Evolutionary conservation across 495 filamentous ascomycete genomes (phyloP), one percentile per base, ranked within the genome.

Genomic region (Lophium mytilinum): DNA sequence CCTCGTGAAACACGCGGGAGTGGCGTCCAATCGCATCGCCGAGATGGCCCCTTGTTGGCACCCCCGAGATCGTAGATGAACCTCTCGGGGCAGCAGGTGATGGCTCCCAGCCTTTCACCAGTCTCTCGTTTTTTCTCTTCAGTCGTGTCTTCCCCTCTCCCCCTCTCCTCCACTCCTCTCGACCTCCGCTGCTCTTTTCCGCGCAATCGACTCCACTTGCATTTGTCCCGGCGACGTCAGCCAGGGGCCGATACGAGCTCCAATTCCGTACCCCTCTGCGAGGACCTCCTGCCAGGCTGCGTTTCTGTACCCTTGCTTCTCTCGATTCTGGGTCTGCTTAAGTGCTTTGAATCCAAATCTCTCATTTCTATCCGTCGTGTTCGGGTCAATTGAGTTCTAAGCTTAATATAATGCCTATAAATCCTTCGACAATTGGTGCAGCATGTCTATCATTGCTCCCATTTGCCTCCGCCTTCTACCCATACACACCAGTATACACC

Each of bases 361-460:
- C 15, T 33, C 17, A 1, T 48, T 24, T 48, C 7, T 24, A 12
- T 52, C 37, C 7, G 17, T 12, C 10, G 34, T 1, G 2, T 18
- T 33, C 10, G 11, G 19, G 12, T 14, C 50, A 52, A 37, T 52
- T 52, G 34, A 30, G 24, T 30, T 30, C 24, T 10, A 17, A 15
- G 34, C 39, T 6, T 51, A 40, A 46, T 60, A 60, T 57, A 60
- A 64, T 64, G 57, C 52, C 37, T 24, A 54, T 53, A 43, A 15
- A 21, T 14, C 40, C 7, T n/a, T 33, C 43, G 9, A 37, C 10
- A 47, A 52, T 18, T 10, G 15, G 36, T 7, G 48, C 42, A 56
- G 53, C 57, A 56, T 59, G 52, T 40, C 50, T 58, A 11, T 55
- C 61, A 11, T 39, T 43, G 11, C 41, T 58, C 14, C 62, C 50